Evolutionary conservation across 176 grass and related monocot species (phyloP), one percentile per base, ranked within the genome.

Genomic region (Triticum turgidum): DNA sequence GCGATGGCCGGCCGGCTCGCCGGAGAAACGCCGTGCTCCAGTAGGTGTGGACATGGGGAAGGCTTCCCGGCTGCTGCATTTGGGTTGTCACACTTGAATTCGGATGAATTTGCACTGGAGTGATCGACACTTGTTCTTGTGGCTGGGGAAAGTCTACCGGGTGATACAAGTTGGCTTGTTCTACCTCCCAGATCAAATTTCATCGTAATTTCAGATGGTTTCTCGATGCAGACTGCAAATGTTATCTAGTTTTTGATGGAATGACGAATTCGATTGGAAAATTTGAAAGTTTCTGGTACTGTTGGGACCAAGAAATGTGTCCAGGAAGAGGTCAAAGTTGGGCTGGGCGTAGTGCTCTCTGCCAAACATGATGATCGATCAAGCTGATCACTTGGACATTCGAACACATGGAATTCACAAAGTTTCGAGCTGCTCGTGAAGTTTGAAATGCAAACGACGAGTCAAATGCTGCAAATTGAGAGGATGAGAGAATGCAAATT

Each of bases 261-360:
- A 39, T 0, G 30, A 30, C 5, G 22, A 32, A 7, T 7, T 33
- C 17, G 24, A 2, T 4, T 32, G 4, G 0, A 9, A 56, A 14
- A 45, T 18, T 76, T 22, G 76, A 3, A 52, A 18, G 58, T 20
- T 84, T n/a, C 62, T 51, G 45, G 13, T 22, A 21, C 76, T 15
- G 27, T 17, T 7, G 7, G 15, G 14, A 3, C 35, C 4, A 25
- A 37, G 5, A 30, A 35, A 51, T 11, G 11, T 6, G 37, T 51
- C 11, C 45, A 78, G 73, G 80, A 81, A 91, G 69, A 87, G 85
- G 85, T 76, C 89, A 87, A 91, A 84, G 21, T 12, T 8, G 67
- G 65, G 71, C 22, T 49, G 10, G 73, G 73, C 54, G 32, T 70
- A 2, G 38, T 42, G 4, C 22, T 42, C 47, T 6, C 34, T 82